Percentiles rank a stretch among this genome's conserved stretches.
These are phyloP conservation scores for Chrysoporthe puriensis DNA, from an alignment of 2,329 filamentous ascomycete genomes.

Conservation along the genomic window DNA sequence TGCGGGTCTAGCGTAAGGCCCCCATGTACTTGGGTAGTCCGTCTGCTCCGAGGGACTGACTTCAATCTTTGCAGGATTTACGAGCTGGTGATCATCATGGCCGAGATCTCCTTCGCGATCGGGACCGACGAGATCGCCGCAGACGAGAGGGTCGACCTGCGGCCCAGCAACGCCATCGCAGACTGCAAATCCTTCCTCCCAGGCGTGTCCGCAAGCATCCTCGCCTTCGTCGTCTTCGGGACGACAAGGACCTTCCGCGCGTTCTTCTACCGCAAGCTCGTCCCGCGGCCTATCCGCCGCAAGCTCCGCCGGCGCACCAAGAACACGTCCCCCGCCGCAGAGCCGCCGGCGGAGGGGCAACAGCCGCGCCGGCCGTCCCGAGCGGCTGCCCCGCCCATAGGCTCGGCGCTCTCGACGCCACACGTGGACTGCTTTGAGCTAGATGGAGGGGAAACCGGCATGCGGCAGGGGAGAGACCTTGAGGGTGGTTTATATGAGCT, in stretches of 20 bases:
- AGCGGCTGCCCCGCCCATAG: background rate
- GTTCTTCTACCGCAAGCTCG: constrained; percentile 34
- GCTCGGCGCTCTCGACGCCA: constrained; percentile 3
- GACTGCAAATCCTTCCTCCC: constrained; percentile 44
- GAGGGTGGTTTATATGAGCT: background rate
- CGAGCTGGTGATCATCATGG: constrained; percentile 43
- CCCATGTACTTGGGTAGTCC: background rate
- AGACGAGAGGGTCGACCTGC: constrained; percentile 39
- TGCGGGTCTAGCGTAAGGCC: constrained; percentile 42
- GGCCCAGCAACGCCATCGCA: constrained; percentile 34
- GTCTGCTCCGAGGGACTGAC: background rate
- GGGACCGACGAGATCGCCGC: constrained; percentile 36
- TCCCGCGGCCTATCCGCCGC: constrained; percentile 29
- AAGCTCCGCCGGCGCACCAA: constrained; percentile 10
- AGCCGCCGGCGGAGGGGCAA: background rate
- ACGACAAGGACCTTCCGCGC: constrained; percentile 43
- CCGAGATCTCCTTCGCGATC: constrained; percentile 40
- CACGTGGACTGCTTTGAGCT: constrained; percentile 18
- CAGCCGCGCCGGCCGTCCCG: background rate
- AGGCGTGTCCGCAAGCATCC: constrained; percentile 41
- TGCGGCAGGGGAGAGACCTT: background rate
- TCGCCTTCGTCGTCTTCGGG: constrained; percentile 46
- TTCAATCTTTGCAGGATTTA: constrained; percentile 36
- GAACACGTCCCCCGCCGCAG: background rate
- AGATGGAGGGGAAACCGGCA: constrained; percentile 12